Percentiles rank a stretch among this genome's conserved stretches.
Evolutionary conservation across 2,329 filamentous ascomycete species (phyloP).

Genomic region (Bipolaris sorokiniana): DNA sequence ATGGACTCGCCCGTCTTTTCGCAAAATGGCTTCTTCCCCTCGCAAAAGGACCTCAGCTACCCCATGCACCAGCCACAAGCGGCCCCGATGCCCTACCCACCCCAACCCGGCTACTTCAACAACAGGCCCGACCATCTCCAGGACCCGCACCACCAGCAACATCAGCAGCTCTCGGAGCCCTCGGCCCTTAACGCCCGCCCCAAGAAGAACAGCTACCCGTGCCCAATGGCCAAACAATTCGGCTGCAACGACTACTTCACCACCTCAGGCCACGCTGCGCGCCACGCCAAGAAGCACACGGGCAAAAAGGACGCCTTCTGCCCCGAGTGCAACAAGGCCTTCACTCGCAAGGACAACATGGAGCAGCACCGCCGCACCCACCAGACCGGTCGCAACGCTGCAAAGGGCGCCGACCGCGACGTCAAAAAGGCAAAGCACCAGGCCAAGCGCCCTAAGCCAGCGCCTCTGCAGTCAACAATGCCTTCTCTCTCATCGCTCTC

Average conservation of each 20-base stretch:
- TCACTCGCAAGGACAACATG: constrained; percentile 85
- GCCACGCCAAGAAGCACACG: constrained; percentile 83
- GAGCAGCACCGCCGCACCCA: constrained; percentile 83
- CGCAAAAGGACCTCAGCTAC: constrained; percentile 34
- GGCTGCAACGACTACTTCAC: constrained; percentile 81
- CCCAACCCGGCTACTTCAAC: constrained; percentile 30
- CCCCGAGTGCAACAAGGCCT: constrained; percentile 76
- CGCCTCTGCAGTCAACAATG: constrained; percentile 38
- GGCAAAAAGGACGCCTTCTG: constrained; percentile 78
- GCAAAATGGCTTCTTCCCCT: constrained; percentile 37
- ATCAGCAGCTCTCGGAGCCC: constrained; percentile 7
- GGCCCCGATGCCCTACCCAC: constrained; percentile 30
- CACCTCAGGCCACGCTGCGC: constrained; percentile 82
- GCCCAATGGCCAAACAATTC: constrained; percentile 72
- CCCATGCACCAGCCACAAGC: constrained; percentile 31
- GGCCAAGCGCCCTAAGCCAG: constrained; percentile 42
- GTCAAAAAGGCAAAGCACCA: constrained; percentile 47
- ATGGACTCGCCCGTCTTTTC: constrained; percentile 39
- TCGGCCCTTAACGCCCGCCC: constrained; percentile 50
- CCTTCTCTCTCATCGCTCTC: constrained; percentile 28
- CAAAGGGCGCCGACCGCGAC: constrained; percentile 43
- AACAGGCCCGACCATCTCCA: constrained; percentile 14
- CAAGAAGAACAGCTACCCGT: constrained; percentile 74
- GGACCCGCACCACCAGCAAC: constrained; percentile 7
- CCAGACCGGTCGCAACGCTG: constrained; percentile 58